Conservation (phyloP, 139 green algal species). For the Pycnococcus provasolii region DNA sequence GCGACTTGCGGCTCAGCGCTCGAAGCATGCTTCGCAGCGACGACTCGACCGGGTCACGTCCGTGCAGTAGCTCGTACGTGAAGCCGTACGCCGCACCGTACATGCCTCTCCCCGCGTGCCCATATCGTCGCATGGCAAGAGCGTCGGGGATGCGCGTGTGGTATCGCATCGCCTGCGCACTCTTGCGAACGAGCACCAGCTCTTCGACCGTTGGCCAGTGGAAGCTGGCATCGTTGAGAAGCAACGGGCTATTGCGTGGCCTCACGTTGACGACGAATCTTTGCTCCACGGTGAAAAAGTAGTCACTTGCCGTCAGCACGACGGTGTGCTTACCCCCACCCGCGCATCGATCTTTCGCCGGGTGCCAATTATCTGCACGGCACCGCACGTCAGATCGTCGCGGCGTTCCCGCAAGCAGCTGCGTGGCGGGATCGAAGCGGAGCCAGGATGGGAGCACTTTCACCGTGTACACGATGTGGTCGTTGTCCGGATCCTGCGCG, state of each 20-base stretch:
- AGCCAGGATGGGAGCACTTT: slow-evolving; percentile 4
- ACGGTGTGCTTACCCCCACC: background rate
- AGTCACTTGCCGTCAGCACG: background rate
- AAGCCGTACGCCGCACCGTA: too few species aligned
- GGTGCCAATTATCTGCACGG: slow-evolving; percentile 12
- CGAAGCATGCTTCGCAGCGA: too few species aligned
- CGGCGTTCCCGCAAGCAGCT: slow-evolving; percentile 10
- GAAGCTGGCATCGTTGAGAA: slow-evolving; percentile 7
- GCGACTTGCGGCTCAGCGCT: too few species aligned
- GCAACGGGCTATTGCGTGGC: background rate
- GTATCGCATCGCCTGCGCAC: too few species aligned
- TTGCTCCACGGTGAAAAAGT: slow-evolving; percentile 2
- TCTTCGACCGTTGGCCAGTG: slow-evolving; percentile 6
- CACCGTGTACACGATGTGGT: background rate
- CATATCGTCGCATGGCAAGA: too few species aligned
- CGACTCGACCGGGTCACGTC: too few species aligned
- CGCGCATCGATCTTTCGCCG: slow-evolving; percentile 6
- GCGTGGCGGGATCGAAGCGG: slow-evolving; percentile 9
- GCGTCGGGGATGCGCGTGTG: too few species aligned
- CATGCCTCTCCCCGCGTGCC: too few species aligned
- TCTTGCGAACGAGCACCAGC: too few species aligned
- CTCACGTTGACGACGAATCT: slow-evolving; percentile 8
- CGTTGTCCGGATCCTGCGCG: background rate
- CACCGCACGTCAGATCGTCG: slow-evolving; percentile 9
- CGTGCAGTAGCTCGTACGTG: too few species aligned